Percentiles rank a stretch among this genome's conserved stretches.
phyloP scores from a whole-genome alignment of 1,284 basidiomycete species.

The Fomitopsis palustris region DNA sequence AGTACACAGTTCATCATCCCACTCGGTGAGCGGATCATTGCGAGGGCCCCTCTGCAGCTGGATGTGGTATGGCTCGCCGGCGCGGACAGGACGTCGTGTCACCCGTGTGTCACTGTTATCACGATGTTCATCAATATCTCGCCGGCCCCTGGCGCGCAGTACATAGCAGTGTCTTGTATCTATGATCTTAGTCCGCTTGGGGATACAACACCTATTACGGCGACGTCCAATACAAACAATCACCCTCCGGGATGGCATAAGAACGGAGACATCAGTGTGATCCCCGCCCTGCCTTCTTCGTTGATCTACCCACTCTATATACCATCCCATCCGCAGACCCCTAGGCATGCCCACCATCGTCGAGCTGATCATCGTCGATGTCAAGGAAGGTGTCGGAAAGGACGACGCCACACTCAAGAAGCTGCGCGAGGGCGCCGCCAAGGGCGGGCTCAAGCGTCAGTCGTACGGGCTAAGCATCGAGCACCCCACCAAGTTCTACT shows the following conservation, averaged over 20 bases:
- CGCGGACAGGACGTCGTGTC: no score
- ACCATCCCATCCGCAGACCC: not conserved
- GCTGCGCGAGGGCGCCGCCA: not conserved
- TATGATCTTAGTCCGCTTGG: not conserved
- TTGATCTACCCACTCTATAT: not conserved
- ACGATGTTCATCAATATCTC: not conserved
- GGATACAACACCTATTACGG: not conserved
- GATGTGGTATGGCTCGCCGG: no score
- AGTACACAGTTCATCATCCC: no score
- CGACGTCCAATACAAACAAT: not conserved
- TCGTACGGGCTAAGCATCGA: slow-evolving; percentile 3
- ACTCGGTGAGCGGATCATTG: no score
- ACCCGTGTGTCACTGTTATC: not conserved
- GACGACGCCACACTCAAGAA: not conserved
- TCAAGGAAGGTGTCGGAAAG: not conserved
- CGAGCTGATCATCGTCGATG: not conserved
- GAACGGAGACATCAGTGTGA: not conserved
- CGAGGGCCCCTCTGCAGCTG: no score
- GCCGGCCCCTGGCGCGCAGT: not conserved
- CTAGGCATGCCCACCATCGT: not conserved
- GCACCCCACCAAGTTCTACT: not conserved
- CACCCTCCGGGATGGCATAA: not conserved
- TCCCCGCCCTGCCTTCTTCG: not conserved
- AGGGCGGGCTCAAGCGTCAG: slow-evolving; percentile 3
- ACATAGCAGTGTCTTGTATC: not conserved